Evolutionary conservation across 2,329 filamentous ascomycete genomes (phyloP), one percentile per base, ranked within the genome.

Genomic region (Juglanconis oblonga): DNA sequence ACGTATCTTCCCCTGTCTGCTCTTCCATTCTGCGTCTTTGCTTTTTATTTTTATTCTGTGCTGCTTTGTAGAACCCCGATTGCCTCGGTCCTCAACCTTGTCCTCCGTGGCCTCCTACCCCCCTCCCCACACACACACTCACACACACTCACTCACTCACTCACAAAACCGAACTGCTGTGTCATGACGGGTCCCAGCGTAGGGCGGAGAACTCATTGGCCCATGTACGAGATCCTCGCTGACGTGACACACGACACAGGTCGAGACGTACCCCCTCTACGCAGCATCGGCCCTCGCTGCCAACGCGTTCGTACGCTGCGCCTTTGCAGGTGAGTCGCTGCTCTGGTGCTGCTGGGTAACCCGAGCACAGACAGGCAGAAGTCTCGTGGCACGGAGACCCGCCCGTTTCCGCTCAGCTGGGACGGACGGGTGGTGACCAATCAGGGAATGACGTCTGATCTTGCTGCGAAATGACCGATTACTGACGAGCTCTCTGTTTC

Each of bases 281-380:
- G 89, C 89, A 32, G 90, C 90, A 51, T 87, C 83, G 60, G 91
- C 92, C 4, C 80, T 97, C 72, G 91, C 92, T 11, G 91, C 92
- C 49, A 95, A 96, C 69, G 89, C 88, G 51, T 91, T 95, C 71
- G 84, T 89, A 59, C 83, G 93, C 56, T 92, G 88, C 64, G 79
- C 82, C 24, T 95, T 96, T 77, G 92, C 89, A 62, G 81, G 81
- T 83, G 68, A 75, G 81, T 55, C 32, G 54, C n/a, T 54, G 33
- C 5, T 13, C 13, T 14, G 6, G 8, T 10, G 6, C 35, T 38
- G 35, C 44, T 55, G 36, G 55, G 57, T 51, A 24, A 52, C n/a
- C 33, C 14, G 45, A 53, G 55, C 52, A 33, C 36, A 59, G 52
- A 44, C 55, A 45, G 57, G 42, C 42, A 38, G 32, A 42, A 31